Evolutionary conservation across 2,329 filamentous ascomycete genomes (phyloP).

Genomic region (Cytospora piceicola): DNA sequence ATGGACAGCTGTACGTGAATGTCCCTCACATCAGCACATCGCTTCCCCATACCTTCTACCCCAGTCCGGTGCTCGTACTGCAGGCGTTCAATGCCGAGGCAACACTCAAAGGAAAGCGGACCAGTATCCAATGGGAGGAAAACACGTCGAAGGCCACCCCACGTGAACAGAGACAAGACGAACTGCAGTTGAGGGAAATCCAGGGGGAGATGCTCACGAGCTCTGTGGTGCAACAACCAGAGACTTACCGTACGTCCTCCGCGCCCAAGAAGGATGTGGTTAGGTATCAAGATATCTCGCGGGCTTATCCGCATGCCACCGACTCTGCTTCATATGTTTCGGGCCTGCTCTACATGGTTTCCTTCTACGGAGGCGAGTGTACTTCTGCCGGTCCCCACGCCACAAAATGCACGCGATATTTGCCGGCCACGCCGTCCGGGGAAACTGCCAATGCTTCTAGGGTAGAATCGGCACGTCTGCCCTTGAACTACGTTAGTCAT

Average conservation of each 20-base stretch:
- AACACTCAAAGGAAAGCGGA: background rate
- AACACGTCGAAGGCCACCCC: too few relatives aligned
- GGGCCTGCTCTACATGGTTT: background rate
- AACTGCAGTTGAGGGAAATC: background rate
- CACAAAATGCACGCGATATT: background rate
- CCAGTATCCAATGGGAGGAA: background rate
- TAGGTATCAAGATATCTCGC: background rate
- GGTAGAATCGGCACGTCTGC: background rate
- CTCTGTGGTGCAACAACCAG: background rate
- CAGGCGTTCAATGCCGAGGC: background rate
- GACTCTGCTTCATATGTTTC: background rate
- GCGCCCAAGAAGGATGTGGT: background rate
- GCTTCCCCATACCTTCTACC: background rate
- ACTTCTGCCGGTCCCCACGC: background rate
- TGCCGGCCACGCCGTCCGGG: background rate
- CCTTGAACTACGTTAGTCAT: background rate
- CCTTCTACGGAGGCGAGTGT: background rate
- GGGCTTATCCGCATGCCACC: background rate
- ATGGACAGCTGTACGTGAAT: conserved; percentile 8
- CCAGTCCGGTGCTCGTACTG: background rate
- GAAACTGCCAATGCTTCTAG: too few relatives aligned
- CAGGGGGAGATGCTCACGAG: background rate
- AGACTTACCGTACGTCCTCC: background rate
- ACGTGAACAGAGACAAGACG: background rate
- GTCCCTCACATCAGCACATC: background rate